These are phyloP conservation scores for Colletotrichum cordylinicola DNA, from an alignment of 2,329 filamentous ascomycete species.

Conservation along the genomic window DNA sequence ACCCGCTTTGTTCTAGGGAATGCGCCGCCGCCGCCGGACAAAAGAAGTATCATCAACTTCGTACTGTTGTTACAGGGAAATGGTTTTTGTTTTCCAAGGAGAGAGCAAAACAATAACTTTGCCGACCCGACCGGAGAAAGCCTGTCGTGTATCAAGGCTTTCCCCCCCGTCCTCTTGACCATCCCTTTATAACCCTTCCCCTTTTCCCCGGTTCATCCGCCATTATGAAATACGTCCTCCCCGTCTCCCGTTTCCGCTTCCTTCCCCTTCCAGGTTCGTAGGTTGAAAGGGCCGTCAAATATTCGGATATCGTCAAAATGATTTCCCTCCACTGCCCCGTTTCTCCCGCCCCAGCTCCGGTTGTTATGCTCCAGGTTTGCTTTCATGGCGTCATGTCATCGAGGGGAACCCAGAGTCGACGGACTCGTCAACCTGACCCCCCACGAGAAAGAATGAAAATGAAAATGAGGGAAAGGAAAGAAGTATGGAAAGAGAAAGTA, in stretches of 20 bases:
- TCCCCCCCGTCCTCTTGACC: not conserved
- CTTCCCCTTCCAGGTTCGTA: not conserved
- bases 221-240: constrained; percentile 8
- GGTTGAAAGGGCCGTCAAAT: constrained; percentile 15
- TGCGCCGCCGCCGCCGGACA: constrained; percentile 4
- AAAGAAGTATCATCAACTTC: constrained; percentile 9
- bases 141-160: constrained; percentile 3
- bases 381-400: constrained; percentile 20
- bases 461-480: not conserved
- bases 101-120: not conserved
- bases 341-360: not conserved
- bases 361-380: constrained; percentile 19
- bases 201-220: not conserved
- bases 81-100: not conserved
- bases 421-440: not conserved
- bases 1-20: not conserved
- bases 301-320: constrained; percentile 16
- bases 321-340: not conserved
- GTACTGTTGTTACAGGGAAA: constrained; percentile 17
- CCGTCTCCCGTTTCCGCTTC: not conserved
- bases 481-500: not conserved
- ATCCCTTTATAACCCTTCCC: not conserved
- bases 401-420: not conserved
- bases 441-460: not conserved
- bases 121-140: not conserved